A percentile compares a stretch with the other conserved stretches of the same genome.
phyloP scores from a whole-genome alignment of 2,329 filamentous ascomycete genomes.

The Hawksworthiomyces lignivorus region DNA sequence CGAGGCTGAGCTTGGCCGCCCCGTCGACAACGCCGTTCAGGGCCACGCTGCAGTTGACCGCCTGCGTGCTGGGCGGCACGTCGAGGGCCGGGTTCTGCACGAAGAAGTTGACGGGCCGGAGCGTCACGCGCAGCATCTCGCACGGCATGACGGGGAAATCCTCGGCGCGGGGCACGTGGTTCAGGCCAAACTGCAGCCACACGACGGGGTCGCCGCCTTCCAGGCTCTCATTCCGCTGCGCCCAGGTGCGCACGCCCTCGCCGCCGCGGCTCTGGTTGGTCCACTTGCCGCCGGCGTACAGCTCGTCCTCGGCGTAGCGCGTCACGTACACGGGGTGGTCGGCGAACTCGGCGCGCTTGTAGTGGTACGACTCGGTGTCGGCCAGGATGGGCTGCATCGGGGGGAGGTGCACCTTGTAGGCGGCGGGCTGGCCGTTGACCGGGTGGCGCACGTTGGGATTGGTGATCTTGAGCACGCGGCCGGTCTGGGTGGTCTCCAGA shows the following conservation, averaged over 20 bases:
- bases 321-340: conserved; percentile 39
- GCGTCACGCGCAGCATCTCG: conserved; percentile 43
- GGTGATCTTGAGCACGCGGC: conserved; percentile 40
- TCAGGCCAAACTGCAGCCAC: conserved; percentile 53
- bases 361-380: conserved; percentile 30
- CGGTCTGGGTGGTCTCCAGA: conserved; percentile 45
- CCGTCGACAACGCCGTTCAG: conserved; percentile 15
- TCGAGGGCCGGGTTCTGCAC: conserved; percentile 42
- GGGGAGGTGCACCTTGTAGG: conserved; percentile 36
- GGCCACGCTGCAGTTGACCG: conserved; percentile 29
- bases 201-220: conserved; percentile 35
- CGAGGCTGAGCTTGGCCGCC: too few relatives aligned
- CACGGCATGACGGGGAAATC: conserved; percentile 64
- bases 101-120: conserved; percentile 50
- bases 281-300: conserved; percentile 34
- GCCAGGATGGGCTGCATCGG: conserved; percentile 40
- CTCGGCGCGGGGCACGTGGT: conserved; percentile 57
- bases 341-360: conserved; percentile 34
- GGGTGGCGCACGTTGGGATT: conserved; percentile 36
- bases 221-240: conserved; percentile 30
- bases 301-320: conserved; percentile 33
- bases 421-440: conserved; percentile 35
- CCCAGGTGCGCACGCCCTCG: conserved; percentile 32
- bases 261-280: conserved; percentile 38
- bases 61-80: conserved; percentile 38